Evolutionary conservation across 106 monocot species (phyloP), one percentile per base, ranked within the genome.

Genomic region (Apostasia ramifera): DNA sequence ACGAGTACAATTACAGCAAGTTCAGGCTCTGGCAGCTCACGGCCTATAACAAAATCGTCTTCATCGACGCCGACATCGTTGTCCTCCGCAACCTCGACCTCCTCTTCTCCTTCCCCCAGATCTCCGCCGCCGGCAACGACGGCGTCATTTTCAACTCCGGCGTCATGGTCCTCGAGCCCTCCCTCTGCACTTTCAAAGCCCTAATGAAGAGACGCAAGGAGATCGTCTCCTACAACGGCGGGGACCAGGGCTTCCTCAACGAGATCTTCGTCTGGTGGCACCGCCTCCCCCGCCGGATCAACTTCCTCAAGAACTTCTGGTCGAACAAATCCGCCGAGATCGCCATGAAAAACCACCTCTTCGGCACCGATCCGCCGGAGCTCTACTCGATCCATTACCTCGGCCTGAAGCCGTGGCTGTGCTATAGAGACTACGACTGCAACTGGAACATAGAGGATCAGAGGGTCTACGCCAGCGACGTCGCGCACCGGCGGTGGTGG

Each of bases 1-100:
- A 94, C 74, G 90, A 94, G 73, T 85, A 94, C 80, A 94, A 94
- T 79, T 94, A 83, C 94, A 94, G 90, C 90, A 94, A 94, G 80
- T 57, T 94, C 79, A 78, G 93, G 9, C 82, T 93, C 55, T 93
- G 89, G 89, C 86, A 84, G 61, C 86, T 90, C 15, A 84, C 84
- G 3, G 71, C 81, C 40, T 94, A 94, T 67, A 66, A 69, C 56
- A 90, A 81, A 70, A 53, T 94, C 1, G 66, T 94, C 40, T 94
- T 94, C 76, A 49, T 94, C 37, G 93, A 94, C 82, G 69, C 93
- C 47, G 93, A 94, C 76, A 79, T 90, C 66, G 26, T 85, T 55
- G 82, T 94, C 55, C 85, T 94, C 42, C 84, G 84, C 47, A 90
- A 75, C 78, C 84, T 94, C 37, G 94, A 94, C 81, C 48, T 78